Evolutionary conservation across 2,329 filamentous ascomycete genomes (phyloP), one percentile per base, ranked within the genome.

Genomic region (Clonostachys sp.): DNA sequence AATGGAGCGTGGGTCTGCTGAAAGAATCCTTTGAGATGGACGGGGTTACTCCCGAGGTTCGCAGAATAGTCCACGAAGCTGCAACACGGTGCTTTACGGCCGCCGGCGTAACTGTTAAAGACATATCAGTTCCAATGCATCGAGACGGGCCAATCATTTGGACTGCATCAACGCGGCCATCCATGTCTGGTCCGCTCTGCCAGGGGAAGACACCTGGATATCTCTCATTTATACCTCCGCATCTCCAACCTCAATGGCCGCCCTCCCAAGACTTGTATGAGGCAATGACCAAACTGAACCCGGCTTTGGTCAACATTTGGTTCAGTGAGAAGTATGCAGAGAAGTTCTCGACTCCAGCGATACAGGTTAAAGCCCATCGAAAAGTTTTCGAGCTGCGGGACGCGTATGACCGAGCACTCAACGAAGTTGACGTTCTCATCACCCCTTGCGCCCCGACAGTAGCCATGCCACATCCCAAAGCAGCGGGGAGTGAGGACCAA

Each of bases 51-150:
- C 40, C 60, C 2, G 61, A 69, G n/a, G 70, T 78, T 1, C 54
- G 61, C 17, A 56, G 64, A n/a, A 59, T 55, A 2, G 65, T 75
- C 17, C 51, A 60, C 6, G 45, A 59, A 6, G 61, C 66, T 5
- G 71, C 71, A 12, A 56, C 53, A 3, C 49, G 58, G 13, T 62
- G 51, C 40, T 69, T 77, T 53, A 48, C 53, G 24, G 57, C 63
- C 10, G 61, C 68, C 8, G 74, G 74, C 2, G 74, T 73, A 3
- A 55, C 59, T 8, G 70, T 78, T 5, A 51, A 63, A 5, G 67
- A 75, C 8, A 53, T 78, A 2, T 74, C 69, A 1, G 60, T 79
- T 4, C 74, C 75, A 0, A 62, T 76, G 52, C 77, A 80, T 52
- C 54, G 63, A 5, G 56, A 71, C 6, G 76, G 72, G 0, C 67